These are phyloP conservation scores for Mucor piriformis DNA, from an alignment of 371 early-diverging fungal genomes.

Conservation along the genomic window DNA sequence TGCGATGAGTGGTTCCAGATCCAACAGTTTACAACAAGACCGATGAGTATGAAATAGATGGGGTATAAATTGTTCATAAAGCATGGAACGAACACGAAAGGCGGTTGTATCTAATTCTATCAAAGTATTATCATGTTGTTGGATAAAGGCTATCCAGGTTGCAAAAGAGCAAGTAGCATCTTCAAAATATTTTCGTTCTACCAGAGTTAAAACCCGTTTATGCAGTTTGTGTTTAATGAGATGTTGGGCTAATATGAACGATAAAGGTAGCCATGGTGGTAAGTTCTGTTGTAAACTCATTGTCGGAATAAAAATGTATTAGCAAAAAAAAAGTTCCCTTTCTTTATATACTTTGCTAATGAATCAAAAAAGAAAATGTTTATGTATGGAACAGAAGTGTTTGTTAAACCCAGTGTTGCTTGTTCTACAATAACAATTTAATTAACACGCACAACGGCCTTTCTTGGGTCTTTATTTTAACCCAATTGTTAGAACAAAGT, in stretches of 20 bases:
- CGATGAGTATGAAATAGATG: conserved; percentile 47
- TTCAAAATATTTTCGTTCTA: conserved; percentile 46
- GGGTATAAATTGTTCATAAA: conserved; percentile 75
- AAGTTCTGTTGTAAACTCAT: conserved; percentile 2
- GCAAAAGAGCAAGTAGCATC: conserved; percentile 42
- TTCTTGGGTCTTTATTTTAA: too few relatives aligned
- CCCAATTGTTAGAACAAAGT: too few relatives aligned
- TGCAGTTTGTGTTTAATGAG: conserved; percentile 29
- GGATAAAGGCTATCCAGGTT: conserved; percentile 56
- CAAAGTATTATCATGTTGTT: conserved; percentile 25
- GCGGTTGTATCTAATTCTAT: conserved; percentile 37
- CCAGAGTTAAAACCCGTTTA: conserved; percentile 20
- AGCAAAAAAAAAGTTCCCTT: neutral
- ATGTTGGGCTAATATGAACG: conserved; percentile 36
- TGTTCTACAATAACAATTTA: too few relatives aligned
- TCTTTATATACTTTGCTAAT: neutral
- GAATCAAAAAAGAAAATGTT: neutral
- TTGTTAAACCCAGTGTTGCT: too few relatives aligned
- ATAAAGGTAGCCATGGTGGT: conserved; percentile 23
- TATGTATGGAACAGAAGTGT: too few relatives aligned
- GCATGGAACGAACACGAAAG: conserved; percentile 70
- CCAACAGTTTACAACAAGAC: conserved; percentile 37
- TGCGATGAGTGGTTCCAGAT: conserved; percentile 6
- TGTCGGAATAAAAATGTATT: neutral
- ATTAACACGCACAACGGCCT: too few relatives aligned